These are phyloP conservation scores for Backusella psychrophila DNA, from an alignment of 192 early-diverging fungal species.

Conservation along the genomic window DNA sequence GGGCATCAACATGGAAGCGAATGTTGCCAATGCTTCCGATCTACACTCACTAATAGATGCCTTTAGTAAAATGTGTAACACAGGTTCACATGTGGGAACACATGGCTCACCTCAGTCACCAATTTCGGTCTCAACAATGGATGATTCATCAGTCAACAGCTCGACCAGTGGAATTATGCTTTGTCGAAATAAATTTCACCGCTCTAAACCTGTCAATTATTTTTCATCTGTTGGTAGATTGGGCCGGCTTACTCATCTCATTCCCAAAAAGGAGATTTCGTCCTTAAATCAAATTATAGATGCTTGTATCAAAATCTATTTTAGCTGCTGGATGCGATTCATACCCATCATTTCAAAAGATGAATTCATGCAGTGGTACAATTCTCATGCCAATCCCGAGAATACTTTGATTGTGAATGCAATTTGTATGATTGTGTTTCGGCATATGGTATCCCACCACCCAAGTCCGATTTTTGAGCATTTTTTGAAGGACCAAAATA, in stretches of 20 bases:
- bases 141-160: slow-evolving; percentile 7
- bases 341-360: slow-evolving; percentile 27
- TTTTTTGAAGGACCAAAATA: slow-evolving; percentile 17
- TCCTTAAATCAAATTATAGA: slow-evolving; percentile 23
- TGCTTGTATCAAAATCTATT: slow-evolving; percentile 32
- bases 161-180: slow-evolving; percentile 7
- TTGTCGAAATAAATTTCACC: slow-evolving; percentile 24
- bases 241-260: not conserved
- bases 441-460: slow-evolving; percentile 32
- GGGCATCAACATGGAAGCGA: slow-evolving; percentile 33
- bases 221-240: slow-evolving; percentile 14
- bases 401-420: slow-evolving; percentile 38
- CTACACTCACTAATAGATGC: slow-evolving; percentile 32
- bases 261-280: slow-evolving; percentile 9
- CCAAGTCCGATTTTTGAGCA: slow-evolving; percentile 2
- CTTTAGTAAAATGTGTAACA: slow-evolving; percentile 24
- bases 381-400: slow-evolving; percentile 3
- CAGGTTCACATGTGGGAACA: not conserved
- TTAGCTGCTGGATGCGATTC: slow-evolving; percentile 33
- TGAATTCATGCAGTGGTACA: slow-evolving; percentile 39
- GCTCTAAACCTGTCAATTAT: slow-evolving; percentile 26
- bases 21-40: slow-evolving; percentile 27
- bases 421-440: slow-evolving; percentile 24
- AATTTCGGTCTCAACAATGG: not conserved
- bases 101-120: slow-evolving; percentile 6